Base-by-base conservation (phyloP, 176 grass and related monocot genomes). In the Chrysopogon serrulatus region DNA sequence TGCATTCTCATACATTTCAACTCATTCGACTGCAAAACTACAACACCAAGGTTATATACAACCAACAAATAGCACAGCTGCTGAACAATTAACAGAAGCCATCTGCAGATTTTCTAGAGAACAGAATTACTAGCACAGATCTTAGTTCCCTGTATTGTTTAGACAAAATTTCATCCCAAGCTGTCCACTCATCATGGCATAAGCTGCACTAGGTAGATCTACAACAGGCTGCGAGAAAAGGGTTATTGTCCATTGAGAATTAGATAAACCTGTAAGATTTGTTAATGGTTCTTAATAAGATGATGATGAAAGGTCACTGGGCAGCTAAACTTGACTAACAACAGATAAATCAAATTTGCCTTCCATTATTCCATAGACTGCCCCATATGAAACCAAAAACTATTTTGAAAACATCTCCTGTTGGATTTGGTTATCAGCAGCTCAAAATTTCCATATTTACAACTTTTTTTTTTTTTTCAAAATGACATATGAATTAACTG, bases 301-400 rank as follows among this genome's bases (percentile, higher is more conserved):
- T 15, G 6, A 37, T 10, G 6, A 68, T 35, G 18, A 17, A 65
- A 28, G 30, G 30, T 68, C n/a, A 37, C 32, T 79, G 9, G 19
- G 73, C 7, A 65, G 76, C 15, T 61, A 77, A 82, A 87, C 16
- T 11, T 63, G 65, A 78, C 8, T 42, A 39, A 44, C n/a, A 48
- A 10, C 35, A 36, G 5, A 76, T 62, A 41, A 1, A 36, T 65
- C 48, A 49, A 39, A 53, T 51, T 39, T 82, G 16, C n/a, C 13
- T 48, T 14, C 28, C 24, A 81, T 23, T 57, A 3, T 44, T n/a
- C 27, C 26, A 82, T 18, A 71, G 3, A 3, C 14, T 44, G 9
- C 8, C 37, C 18, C 40, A 45, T 68, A 24, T 31, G 39, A 80
- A 65, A 47, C 32, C 18, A 80, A 2, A 75, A 68, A 79, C 19